Conservation (phyloP, 352 stramenopile genomes). For the Pythium brachiatum region DNA sequence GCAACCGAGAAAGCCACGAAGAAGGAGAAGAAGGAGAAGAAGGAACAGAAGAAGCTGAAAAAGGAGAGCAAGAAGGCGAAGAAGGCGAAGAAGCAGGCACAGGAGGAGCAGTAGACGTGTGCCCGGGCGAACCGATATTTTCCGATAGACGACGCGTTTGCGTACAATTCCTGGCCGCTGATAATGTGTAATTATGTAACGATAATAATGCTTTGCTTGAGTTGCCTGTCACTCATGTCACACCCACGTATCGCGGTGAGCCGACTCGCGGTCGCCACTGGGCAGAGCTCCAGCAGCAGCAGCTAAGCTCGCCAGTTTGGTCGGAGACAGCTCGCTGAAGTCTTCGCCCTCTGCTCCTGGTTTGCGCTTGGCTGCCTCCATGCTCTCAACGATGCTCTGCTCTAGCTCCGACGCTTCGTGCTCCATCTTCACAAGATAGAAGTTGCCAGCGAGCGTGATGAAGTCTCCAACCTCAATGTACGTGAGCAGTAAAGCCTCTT, state of each 20-base stretch:
- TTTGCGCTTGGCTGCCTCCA: constrained; percentile 28
- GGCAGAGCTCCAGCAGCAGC: neutral
- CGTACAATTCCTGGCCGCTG: neutral
- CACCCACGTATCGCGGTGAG: constrained; percentile 24
- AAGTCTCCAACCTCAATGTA: constrained; percentile 80
- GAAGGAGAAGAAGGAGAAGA: constrained; percentile 25
- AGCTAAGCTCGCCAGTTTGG: neutral
- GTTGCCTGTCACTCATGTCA: neutral
- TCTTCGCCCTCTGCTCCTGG: constrained; percentile 11
- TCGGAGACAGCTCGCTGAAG: neutral
- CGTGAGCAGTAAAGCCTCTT: constrained; percentile 56
- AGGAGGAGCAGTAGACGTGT: neutral
- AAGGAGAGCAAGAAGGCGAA: constrained; percentile 30
- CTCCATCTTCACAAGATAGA: constrained; percentile 71
- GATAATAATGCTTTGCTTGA: neutral
- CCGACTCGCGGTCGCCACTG: constrained; percentile 8
- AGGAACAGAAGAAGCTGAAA: constrained; percentile 31
- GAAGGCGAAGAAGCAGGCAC: constrained; percentile 27
- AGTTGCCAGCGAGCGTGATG: constrained; percentile 54
- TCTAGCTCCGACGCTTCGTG: constrained; percentile 45
- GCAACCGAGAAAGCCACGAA: constrained; percentile 24
- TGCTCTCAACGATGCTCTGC: constrained; percentile 33
- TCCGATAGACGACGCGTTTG: neutral
- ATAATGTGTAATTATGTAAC: constrained; percentile 19
- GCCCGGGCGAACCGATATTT: neutral